Evolutionary conservation across 805 yeast species (phyloP).

Genomic region (Myxozyma udenii): DNA sequence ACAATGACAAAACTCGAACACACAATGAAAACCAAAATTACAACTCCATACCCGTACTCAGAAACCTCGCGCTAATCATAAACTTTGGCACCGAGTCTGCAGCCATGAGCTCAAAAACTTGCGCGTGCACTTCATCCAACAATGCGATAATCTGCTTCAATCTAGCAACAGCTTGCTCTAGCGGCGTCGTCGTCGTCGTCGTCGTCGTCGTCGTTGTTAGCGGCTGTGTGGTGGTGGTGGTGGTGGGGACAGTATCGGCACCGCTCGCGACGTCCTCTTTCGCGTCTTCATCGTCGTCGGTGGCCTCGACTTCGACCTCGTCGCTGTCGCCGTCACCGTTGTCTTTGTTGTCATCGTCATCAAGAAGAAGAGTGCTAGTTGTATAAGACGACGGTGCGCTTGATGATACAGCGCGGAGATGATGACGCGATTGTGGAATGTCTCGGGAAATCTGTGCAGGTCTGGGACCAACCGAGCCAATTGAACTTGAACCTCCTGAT

Average conservation of each 20-base stretch:
- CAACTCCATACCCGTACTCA: slow-evolving; percentile 8
- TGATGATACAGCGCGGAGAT: too few relatives aligned
- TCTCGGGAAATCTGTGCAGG: too few relatives aligned
- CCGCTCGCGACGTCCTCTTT: neutral
- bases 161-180: slow-evolving; percentile 6
- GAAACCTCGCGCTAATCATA: slow-evolving; percentile 6
- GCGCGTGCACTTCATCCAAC: slow-evolving; percentile 22
- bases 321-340: neutral
- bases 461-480: too few relatives aligned
- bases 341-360: neutral
- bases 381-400: neutral
- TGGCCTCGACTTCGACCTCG: neutral
- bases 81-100: slow-evolving; percentile 31
- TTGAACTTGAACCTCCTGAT: too few relatives aligned
- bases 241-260: neutral
- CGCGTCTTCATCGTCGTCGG: neutral
- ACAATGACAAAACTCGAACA: neutral
- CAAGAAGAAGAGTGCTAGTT: neutral
- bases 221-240: neutral
- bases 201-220: neutral
- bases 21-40: neutral
- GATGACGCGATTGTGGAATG: too few relatives aligned
- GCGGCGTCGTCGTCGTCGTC: neutral
- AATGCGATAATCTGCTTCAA: slow-evolving; percentile 17
- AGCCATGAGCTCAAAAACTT: slow-evolving; percentile 30